Evolutionary conservation across 139 green algal genomes (phyloP).

Genomic region (Edaphochlamys debaryana): DNA sequence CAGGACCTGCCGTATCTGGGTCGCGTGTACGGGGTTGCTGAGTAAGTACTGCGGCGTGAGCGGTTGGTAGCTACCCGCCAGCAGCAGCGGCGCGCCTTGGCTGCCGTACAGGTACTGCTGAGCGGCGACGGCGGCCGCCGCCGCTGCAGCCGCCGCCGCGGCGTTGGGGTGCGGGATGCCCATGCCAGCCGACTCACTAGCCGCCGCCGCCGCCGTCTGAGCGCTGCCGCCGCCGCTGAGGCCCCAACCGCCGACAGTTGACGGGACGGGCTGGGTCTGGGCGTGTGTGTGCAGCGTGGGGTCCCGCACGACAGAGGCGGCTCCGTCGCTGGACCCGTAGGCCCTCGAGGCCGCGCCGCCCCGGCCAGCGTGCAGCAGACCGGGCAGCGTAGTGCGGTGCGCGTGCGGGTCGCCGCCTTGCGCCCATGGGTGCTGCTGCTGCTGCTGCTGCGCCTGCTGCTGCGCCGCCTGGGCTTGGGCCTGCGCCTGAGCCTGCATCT

Average conservation of each 20-base stretch:
- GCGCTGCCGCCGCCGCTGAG: background rate
- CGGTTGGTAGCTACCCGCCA: conserved; percentile 35
- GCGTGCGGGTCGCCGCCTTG: background rate
- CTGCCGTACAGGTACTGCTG: conserved; percentile 14
- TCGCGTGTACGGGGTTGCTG: background rate
- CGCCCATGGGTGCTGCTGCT: background rate
- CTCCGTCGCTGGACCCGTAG: too few species aligned
- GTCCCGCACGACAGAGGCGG: too few species aligned
- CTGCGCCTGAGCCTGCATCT: conserved; percentile 22
- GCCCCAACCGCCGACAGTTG: background rate
- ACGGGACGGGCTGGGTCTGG: too few species aligned
- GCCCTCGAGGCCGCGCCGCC: too few species aligned
- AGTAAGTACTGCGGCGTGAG: conserved; percentile 2
- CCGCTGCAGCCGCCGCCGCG: background rate
- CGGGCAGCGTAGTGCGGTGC: too few species aligned
- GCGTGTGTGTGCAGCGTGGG: too few species aligned
- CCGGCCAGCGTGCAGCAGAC: background rate
- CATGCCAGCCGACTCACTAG: background rate
- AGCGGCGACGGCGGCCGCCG: background rate
- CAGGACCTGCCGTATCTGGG: background rate
- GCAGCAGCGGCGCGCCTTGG: background rate
- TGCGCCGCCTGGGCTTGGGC: background rate
- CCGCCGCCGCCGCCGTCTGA: background rate
- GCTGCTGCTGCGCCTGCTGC: too few species aligned
- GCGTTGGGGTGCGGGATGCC: background rate